phyloP scores from a whole-genome alignment of 2,329 filamentous ascomycete genomes.

The Colletotrichum endophyticum region DNA sequence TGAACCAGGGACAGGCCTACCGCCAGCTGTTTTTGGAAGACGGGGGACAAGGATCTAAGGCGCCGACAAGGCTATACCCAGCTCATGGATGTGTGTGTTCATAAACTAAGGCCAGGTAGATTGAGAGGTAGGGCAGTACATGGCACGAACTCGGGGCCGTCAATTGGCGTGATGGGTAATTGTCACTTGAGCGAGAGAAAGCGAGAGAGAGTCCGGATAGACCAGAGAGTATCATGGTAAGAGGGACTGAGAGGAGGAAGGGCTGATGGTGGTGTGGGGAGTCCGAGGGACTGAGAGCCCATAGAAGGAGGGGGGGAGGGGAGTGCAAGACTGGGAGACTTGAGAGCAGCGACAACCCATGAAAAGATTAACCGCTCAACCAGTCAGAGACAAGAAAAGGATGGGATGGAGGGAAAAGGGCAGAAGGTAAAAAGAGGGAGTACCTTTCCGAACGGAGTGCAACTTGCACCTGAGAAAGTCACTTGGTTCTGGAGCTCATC shows the following conservation, averaged over 20 bases:
- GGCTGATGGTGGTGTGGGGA: conserved; percentile 20
- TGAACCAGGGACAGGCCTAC: conserved; percentile 31
- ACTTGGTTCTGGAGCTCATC: background rate
- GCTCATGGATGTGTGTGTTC: conserved; percentile 20
- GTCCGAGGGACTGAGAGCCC: conserved; percentile 18
- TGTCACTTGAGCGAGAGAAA: conserved; percentile 1
- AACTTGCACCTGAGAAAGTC: background rate
- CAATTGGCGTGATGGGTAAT: conserved; percentile 1
- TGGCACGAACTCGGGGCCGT: conserved; percentile 14
- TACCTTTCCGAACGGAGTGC: background rate
- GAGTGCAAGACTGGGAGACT: background rate
- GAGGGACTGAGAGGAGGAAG: background rate
- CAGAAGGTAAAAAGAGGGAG: background rate
- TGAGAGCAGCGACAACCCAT: conserved; percentile 5
- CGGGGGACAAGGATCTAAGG: conserved; percentile 33
- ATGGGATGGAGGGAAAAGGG: conserved; percentile 17
- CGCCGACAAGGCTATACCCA: conserved; percentile 26
- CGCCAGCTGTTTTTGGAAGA: conserved; percentile 33
- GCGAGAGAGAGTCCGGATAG: conserved; percentile 6
- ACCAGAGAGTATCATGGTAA: background rate
- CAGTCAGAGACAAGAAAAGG: background rate
- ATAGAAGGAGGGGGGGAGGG: background rate
- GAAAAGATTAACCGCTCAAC: background rate
- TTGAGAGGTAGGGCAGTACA: conserved; percentile 7
- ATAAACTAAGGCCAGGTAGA: background rate